These are phyloP conservation scores for Hypoxylon rubiginosum DNA, from an alignment of 2,329 filamentous ascomycete genomes.

Conservation along the genomic window DNA sequence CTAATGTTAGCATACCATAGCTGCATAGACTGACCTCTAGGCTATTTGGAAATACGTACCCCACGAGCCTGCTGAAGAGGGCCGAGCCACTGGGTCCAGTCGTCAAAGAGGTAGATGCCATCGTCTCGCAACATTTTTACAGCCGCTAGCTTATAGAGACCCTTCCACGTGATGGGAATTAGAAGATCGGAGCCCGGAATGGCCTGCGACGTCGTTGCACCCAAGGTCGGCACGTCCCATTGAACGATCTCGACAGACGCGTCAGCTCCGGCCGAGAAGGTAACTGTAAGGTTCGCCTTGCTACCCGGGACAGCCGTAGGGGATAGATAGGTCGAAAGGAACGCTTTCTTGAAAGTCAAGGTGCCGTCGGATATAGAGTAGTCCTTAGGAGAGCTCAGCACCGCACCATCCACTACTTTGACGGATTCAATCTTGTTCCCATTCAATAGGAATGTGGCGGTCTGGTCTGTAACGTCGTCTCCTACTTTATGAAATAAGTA, in stretches of 20 bases:
- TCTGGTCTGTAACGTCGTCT: constrained; percentile 57
- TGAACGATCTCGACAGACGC: constrained; percentile 64
- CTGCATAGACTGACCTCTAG: not conserved
- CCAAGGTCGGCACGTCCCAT: constrained; percentile 62
- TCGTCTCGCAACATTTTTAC: constrained; percentile 64
- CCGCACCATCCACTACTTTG: constrained; percentile 51
- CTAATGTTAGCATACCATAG: not conserved
- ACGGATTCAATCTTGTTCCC: constrained; percentile 64
- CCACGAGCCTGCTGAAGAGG: constrained; percentile 64
- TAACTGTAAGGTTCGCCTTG: constrained; percentile 64
- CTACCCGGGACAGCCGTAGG: constrained; percentile 58
- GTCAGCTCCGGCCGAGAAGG: constrained; percentile 65
- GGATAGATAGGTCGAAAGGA: constrained; percentile 61
- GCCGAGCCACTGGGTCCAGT: constrained; percentile 68
- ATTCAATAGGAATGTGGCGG: constrained; percentile 65
- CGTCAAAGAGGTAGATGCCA: constrained; percentile 65
- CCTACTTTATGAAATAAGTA: constrained; percentile 68
- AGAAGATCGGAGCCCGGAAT: constrained; percentile 54
- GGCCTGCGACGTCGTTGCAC: constrained; percentile 42
- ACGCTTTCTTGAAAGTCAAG: constrained; percentile 62
- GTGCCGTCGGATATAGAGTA: constrained; percentile 61
- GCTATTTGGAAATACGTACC: constrained; percentile 42
- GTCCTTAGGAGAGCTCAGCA: constrained; percentile 57
- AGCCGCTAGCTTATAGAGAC: constrained; percentile 63
- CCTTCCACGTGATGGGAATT: constrained; percentile 67